Percentiles rank a stretch among this genome's conserved stretches.
These are phyloP conservation scores for Mrakia frigida DNA, from an alignment of 768 basidiomycete species.

Conservation along the genomic window DNA sequence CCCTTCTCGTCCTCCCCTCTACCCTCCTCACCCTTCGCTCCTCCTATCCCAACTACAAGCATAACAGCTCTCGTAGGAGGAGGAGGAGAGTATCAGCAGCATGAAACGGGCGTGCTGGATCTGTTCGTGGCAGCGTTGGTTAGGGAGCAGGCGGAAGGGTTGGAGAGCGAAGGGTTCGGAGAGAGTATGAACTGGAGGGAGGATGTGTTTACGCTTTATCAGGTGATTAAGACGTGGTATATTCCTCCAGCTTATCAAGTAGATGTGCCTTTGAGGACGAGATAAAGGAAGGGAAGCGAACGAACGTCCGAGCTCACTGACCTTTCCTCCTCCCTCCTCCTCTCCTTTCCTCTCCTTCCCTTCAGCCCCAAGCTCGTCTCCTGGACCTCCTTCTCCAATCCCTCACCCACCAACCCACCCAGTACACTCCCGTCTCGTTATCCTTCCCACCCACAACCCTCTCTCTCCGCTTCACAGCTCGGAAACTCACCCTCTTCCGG, in stretches of 20 bases:
- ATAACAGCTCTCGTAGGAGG: too few species aligned
- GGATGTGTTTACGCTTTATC: constrained; percentile 19
- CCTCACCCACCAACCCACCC: neutral
- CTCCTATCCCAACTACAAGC: neutral
- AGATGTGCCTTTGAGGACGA: neutral
- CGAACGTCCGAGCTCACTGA: neutral
- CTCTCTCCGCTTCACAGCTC: constrained; percentile 5
- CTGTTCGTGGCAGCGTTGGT: constrained; percentile 1
- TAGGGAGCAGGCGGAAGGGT: constrained; percentile 5
- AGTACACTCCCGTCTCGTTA: neutral
- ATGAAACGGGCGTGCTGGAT: constrained; percentile 14
- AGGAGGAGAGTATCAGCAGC: neutral
- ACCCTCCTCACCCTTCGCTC: neutral
- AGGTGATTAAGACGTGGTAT: constrained; percentile 5
- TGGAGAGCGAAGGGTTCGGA: constrained; percentile 12
- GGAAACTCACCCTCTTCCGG: constrained; percentile 2
- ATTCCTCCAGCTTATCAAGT: too few species aligned
- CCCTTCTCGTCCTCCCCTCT: constrained; percentile 13
- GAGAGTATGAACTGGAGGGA: constrained; percentile 22
- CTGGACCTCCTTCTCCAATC: constrained; percentile 2
- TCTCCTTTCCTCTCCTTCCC: neutral
- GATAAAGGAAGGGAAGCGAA: neutral
- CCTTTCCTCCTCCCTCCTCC: neutral
- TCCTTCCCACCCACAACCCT: neutral
- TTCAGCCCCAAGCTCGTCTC: neutral